Percentiles rank a stretch among this genome's conserved stretches.
phyloP scores from a whole-genome alignment of 2,329 filamentous ascomycete species.

The Colletotrichum orchidophilum region DNA sequence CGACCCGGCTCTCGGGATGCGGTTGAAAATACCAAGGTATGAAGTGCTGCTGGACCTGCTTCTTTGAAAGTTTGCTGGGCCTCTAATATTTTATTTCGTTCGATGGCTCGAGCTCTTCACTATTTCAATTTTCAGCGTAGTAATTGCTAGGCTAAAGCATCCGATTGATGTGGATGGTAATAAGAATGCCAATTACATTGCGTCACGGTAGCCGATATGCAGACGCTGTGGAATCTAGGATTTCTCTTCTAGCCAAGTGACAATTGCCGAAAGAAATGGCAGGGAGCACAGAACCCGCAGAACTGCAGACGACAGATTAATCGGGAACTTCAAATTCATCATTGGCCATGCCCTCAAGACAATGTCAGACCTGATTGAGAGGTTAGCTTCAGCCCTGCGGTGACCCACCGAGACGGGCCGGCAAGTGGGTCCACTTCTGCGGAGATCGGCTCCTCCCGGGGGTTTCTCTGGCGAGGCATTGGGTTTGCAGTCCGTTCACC shows the following conservation, averaged over 20 bases:
- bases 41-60: background rate
- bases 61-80: background rate
- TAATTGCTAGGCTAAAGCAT: too few relatives aligned
- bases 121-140: too few relatives aligned
- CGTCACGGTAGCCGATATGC: too few relatives aligned
- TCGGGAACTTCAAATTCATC: too few relatives aligned
- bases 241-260: too few relatives aligned
- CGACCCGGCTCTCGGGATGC: background rate
- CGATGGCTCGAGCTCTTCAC: background rate
- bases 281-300: too few relatives aligned
- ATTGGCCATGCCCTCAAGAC: background rate
- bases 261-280: too few relatives aligned
- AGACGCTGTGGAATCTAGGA: background rate
- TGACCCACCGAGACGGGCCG: constrained; percentile 3
- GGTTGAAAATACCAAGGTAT: background rate
- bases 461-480: background rate
- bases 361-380: background rate
- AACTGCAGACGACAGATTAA: background rate
- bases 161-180: too few relatives aligned
- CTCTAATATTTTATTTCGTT: background rate
- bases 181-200: too few relatives aligned
- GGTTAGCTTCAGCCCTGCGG: background rate
- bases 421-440: background rate
- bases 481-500: background rate
- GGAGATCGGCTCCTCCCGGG: constrained; percentile 10